A percentile compares a stretch with the other conserved stretches of the same genome.
phyloP scores from a whole-genome alignment of 2,329 filamentous ascomycete genomes.

The Drechslerella coelobrocha region DNA sequence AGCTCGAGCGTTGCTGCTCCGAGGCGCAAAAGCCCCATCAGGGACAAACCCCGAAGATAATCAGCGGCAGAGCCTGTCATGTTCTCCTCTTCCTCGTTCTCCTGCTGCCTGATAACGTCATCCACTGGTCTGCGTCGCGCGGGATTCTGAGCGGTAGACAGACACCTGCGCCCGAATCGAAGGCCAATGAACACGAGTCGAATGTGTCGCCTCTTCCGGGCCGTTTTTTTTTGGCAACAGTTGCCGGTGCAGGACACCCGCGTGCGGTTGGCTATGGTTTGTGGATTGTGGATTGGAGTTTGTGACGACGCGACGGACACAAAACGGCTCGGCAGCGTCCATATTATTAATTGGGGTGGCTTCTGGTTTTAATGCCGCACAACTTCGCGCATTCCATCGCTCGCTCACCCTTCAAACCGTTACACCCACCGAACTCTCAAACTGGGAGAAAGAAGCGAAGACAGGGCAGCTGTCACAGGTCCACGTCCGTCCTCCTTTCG shows the following conservation, averaged over 20 bases:
- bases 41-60: not conserved
- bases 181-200: no score
- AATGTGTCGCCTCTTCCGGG: no score
- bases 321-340: not conserved
- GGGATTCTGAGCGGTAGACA: not conserved
- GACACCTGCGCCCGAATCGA: not conserved
- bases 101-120: slow-evolving; percentile 3
- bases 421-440: no score
- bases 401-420: no score
- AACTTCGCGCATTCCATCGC: not conserved
- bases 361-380: not conserved
- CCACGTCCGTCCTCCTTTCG: no score
- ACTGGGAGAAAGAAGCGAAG: no score
- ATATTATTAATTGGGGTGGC: not conserved
- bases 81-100: no score
- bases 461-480: no score
- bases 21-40: slow-evolving; percentile 8
- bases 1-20: slow-evolving; percentile 15
- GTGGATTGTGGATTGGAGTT: not conserved
- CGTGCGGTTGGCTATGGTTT: no score
- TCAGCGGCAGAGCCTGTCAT: not conserved
- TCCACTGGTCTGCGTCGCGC: not conserved
- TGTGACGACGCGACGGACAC: not conserved
- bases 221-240: no score
- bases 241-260: no score